A percentile compares a stretch with the other conserved stretches of the same genome.
Conservation (phyloP, 1,284 basidiomycete genomes). For the Cryptococcus sp. region DNA sequence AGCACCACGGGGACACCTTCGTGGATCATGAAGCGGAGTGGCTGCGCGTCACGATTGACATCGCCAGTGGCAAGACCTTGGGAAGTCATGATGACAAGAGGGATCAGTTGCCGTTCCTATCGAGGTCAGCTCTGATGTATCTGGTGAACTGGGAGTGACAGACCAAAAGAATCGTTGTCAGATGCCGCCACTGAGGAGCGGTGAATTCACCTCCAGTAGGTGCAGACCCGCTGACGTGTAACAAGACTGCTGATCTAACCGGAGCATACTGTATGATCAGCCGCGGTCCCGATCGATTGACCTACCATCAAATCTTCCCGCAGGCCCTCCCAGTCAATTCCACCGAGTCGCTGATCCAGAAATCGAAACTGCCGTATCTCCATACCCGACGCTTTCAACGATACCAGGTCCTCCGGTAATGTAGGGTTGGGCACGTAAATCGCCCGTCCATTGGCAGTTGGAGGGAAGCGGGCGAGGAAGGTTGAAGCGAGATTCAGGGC, state of each 20-base stretch:
- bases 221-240: slow-evolving; percentile 93
- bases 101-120: slow-evolving; percentile 38
- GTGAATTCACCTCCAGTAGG: slow-evolving; percentile 96
- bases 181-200: slow-evolving; percentile 75
- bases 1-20: slow-evolving; percentile 44
- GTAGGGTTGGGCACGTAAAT: slow-evolving; percentile 39
- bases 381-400: slow-evolving; percentile 39
- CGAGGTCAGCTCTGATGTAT: background rate
- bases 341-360: slow-evolving; percentile 85
- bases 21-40: slow-evolving; percentile 45
- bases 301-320: slow-evolving; percentile 54
- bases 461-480: slow-evolving; percentile 71
- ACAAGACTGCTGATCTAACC: slow-evolving; percentile 69
- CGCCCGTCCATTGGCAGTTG: slow-evolving; percentile 14
- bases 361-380: slow-evolving; percentile 53
- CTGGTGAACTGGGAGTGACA: slow-evolving; percentile 1
- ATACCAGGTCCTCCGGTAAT: slow-evolving; percentile 34
- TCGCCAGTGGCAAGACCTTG: slow-evolving; percentile 46
- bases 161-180: slow-evolving; percentile 50
- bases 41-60: slow-evolving; percentile 41
- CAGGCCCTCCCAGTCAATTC: slow-evolving; percentile 76
- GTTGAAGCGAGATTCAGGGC: slow-evolving; percentile 88
- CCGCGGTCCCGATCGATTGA: background rate
- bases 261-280: slow-evolving; percentile 50
- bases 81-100: slow-evolving; percentile 43